These are phyloP conservation scores for Psilocybe subaeruginosa DNA, from an alignment of 768 basidiomycete species.

Conservation along the genomic window DNA sequence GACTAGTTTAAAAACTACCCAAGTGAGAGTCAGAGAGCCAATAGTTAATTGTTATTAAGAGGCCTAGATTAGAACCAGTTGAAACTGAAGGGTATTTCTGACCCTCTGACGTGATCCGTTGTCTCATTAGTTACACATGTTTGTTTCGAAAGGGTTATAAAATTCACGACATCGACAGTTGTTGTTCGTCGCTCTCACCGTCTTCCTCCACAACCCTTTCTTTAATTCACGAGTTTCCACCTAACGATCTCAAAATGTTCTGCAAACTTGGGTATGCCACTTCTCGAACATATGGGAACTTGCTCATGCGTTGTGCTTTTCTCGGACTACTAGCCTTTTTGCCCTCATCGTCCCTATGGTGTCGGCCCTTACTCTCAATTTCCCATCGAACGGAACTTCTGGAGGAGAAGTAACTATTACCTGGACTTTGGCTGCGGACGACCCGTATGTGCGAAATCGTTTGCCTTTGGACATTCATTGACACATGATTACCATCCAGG, in stretches of 20 bases:
- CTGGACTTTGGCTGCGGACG: slow-evolving; percentile 46
- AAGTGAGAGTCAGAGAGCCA: background rate
- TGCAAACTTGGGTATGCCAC: slow-evolving; percentile 46
- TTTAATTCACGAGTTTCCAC: slow-evolving; percentile 24
- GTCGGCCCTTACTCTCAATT: slow-evolving; percentile 47
- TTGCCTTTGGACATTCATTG: background rate
- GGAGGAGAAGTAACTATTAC: slow-evolving; percentile 40
- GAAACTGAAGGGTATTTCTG: background rate
- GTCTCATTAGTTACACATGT: slow-evolving; percentile 28
- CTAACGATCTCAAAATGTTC: slow-evolving; percentile 48
- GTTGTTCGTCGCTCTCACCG: slow-evolving; percentile 19
- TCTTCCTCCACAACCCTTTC: slow-evolving; percentile 19
- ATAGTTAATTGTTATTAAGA: background rate
- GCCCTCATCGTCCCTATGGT: slow-evolving; percentile 49
- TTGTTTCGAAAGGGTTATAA: slow-evolving; percentile 28
- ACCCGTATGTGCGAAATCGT: slow-evolving; percentile 38
- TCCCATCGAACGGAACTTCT: slow-evolving; percentile 35
- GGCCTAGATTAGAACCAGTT: slow-evolving; percentile 2
- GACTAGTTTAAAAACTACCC: background rate
- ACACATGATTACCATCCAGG: slow-evolving; percentile 13
- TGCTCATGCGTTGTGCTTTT: background rate
- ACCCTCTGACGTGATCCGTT: slow-evolving; percentile 19
- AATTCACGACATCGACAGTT: slow-evolving; percentile 13
- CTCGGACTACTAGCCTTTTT: slow-evolving; percentile 36
- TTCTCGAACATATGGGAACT: background rate